These are phyloP conservation scores for Calonectria montana DNA, from an alignment of 2,329 filamentous ascomycete genomes.

Conservation along the genomic window DNA sequence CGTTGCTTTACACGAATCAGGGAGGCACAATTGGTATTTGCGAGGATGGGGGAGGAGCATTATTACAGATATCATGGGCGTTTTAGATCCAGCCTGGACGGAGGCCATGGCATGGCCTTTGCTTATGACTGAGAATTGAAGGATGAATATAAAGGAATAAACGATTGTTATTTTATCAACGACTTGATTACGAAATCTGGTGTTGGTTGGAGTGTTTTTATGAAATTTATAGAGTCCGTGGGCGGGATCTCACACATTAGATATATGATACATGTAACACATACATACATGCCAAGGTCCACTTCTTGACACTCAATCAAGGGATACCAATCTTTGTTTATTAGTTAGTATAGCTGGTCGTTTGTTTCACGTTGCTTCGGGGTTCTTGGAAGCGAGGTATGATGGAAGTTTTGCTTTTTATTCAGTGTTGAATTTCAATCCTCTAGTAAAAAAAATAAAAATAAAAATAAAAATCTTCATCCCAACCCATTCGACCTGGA, in stretches of 20 bases:
- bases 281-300: neutral
- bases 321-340: neutral
- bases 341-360: neutral
- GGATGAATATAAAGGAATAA: neutral
- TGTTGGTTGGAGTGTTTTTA: neutral
- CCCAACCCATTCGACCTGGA: neutral
- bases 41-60: constrained; percentile 25
- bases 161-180: neutral
- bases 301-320: neutral
- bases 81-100: constrained; percentile 19
- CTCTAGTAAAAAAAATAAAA: neutral
- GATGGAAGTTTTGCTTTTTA: neutral
- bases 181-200: neutral
- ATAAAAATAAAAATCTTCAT: neutral
- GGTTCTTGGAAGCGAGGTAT: neutral
- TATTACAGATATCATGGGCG: constrained; percentile 15
- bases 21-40: constrained; percentile 28
- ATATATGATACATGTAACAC: neutral
- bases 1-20: constrained; percentile 25
- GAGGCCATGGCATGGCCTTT: constrained; percentile 28
- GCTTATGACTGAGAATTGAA: constrained; percentile 8
- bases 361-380: neutral
- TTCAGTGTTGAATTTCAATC: neutral
- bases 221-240: neutral
- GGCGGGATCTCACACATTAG: neutral